Base-by-base conservation (phyloP, 129 eudicot genomes). In the Arctium minus region DNA sequence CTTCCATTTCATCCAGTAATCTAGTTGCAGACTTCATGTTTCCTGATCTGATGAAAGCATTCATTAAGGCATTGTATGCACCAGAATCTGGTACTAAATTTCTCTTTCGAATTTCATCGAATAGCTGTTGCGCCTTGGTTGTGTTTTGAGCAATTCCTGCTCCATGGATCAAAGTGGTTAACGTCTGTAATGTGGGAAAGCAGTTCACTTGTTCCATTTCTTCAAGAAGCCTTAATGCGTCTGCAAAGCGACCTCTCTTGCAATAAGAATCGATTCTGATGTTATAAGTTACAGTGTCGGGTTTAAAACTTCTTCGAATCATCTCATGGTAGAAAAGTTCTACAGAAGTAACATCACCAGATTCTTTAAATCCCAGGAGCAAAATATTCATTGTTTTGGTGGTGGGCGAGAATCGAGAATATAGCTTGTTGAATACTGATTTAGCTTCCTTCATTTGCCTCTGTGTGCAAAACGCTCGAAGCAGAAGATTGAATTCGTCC, bases 331-430 rank as follows among this genome's bases (percentile, higher is more conserved):
- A 92, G 83, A 94, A 94, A 67, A 94, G 83, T 79, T 94, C 97
- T 6, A 92, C 97, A 44, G 97, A 78, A 65, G 95, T 92, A 74
- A 94, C 79, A 86, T 94, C 97, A 39, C 94, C 91, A 0, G 97
- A 78, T 86, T 92, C 95, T 79, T 90, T 94, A 81, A 94, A 94
- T 11, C 98, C 98, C 73, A 94, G 73, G 15, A 94, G 92, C 88
- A 94, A 84, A 31, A 94, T 92, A 80, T 94, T 94, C 98, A 92
- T 94, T 4, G 98, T 94, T 85, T 94, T 94, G 65, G 92, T 89
- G 82, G 90, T 80, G 62, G 95, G 93, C 10, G 88, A 70, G 79
- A 92, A 94, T 3, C 85, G 91, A 62, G 85, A 67, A 73, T 87
- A 81, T 70, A 92, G 62, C 79, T 84, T 92, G 83, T 88, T 89